Conservation (phyloP, 2,329 filamentous ascomycete species). For the Leptographium procerum region DNA sequence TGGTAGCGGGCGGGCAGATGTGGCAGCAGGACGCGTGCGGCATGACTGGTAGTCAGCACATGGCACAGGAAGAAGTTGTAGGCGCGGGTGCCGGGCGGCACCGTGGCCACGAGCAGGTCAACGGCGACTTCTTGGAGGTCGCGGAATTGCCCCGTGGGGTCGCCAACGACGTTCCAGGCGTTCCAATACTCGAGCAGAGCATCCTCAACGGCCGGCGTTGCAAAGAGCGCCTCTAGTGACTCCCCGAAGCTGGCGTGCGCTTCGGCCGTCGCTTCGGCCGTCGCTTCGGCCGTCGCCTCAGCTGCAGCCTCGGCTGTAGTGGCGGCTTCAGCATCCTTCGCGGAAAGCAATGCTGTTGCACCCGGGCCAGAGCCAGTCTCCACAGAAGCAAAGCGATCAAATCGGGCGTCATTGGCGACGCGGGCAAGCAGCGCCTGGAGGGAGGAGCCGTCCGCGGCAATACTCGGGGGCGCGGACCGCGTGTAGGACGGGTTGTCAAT, state of each 20-base stretch:
- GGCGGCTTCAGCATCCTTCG: background rate
- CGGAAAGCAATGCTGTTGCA: background rate
- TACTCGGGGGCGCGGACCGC: constrained; percentile 44
- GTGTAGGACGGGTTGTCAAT: constrained; percentile 65
- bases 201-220: constrained; percentile 47
- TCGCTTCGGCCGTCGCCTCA: background rate
- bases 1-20: constrained; percentile 64
- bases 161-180: constrained; percentile 53
- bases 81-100: constrained; percentile 43
- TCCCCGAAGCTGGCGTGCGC: constrained; percentile 58
- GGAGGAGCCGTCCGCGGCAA: constrained; percentile 33
- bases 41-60: constrained; percentile 74
- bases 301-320: background rate
- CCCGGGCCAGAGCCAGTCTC: no score
- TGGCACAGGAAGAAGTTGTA: constrained; percentile 82
- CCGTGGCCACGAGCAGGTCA: constrained; percentile 50
- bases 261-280: constrained; percentile 32
- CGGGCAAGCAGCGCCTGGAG: constrained; percentile 60
- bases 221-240: constrained; percentile 10
- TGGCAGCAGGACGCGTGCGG: constrained; percentile 74
- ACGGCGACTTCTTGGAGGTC: constrained; percentile 54
- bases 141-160: constrained; percentile 64
- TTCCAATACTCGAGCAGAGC: constrained; percentile 83
- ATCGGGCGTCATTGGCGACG: constrained; percentile 55
- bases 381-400: constrained; percentile 60